These are phyloP conservation scores for Nicotiana benthamiana DNA, from an alignment of 257 asterid genomes.

Conservation along the genomic window DNA sequence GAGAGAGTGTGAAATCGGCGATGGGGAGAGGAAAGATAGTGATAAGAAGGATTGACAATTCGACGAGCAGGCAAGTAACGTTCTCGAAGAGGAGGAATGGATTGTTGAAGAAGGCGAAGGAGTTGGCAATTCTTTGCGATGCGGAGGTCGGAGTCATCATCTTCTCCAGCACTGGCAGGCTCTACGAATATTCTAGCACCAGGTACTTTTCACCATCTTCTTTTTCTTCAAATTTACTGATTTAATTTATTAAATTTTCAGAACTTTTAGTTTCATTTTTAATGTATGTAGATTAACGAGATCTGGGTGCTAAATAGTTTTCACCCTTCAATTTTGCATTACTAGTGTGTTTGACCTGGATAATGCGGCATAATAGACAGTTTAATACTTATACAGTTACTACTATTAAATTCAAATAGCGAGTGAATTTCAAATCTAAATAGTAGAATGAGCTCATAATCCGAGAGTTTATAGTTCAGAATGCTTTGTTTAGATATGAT, in stretches of 20 bases:
- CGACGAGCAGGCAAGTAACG: constrained; percentile 43
- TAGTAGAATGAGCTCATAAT: background rate
- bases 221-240: background rate
- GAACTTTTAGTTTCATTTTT: background rate
- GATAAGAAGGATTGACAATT: constrained; percentile 40
- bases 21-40: constrained; percentile 46
- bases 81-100: constrained; percentile 40
- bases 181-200: constrained; percentile 33
- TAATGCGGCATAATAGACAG: background rate
- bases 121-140: constrained; percentile 32
- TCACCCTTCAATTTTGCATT: background rate
- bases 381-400: background rate
- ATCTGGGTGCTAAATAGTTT: background rate
- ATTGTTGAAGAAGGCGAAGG: constrained; percentile 36
- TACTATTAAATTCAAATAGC: background rate
- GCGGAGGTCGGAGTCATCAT: constrained; percentile 41
- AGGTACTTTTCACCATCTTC: constrained; percentile 19
- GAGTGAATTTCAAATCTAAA: background rate
- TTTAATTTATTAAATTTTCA: background rate
- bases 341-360: background rate
- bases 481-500: background rate
- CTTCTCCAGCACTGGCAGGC: constrained; percentile 39
- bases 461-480: background rate
- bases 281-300: background rate
- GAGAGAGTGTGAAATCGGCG: constrained; percentile 4